These are phyloP conservation scores for Cyclocybe aegerita DNA, from an alignment of 768 basidiomycete species.

Conservation along the genomic window DNA sequence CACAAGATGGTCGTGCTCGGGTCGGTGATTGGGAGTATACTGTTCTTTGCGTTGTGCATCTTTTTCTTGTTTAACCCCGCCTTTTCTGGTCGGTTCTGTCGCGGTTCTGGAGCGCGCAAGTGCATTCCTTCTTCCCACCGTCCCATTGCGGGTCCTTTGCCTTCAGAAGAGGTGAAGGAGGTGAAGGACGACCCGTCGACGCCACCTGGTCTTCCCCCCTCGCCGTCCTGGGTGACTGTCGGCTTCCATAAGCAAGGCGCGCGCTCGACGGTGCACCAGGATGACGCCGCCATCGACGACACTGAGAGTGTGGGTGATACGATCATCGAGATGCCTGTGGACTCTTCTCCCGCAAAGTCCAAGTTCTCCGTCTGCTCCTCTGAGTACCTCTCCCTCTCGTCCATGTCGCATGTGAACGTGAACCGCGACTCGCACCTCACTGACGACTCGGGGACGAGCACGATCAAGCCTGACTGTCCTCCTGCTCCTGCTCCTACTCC, in stretches of 20 bases:
- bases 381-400: slow-evolving; percentile 1
- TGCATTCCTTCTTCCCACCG: not conserved
- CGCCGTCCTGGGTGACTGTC: not conserved
- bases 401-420: not conserved
- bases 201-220: too few relatives aligned
- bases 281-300: not conserved
- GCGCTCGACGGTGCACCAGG: not conserved
- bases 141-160: too few relatives aligned
- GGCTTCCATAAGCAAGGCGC: not conserved
- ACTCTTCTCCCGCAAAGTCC: slow-evolving; percentile 1
- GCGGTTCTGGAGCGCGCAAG: slow-evolving; percentile 3
- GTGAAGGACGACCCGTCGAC: not conserved
- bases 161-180: not conserved
- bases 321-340: not conserved
- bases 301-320: not conserved
- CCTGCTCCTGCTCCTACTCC: too few relatives aligned
- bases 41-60: slow-evolving; percentile 17
- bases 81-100: slow-evolving; percentile 4
- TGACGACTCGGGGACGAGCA: not conserved
- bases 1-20: slow-evolving; percentile 15
- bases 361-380: slow-evolving; percentile 21
- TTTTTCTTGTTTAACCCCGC: slow-evolving; percentile 18
- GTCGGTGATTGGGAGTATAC: slow-evolving; percentile 16
- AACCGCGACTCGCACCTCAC: too few relatives aligned
- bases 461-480: too few relatives aligned